Percentiles rank a stretch among this genome's conserved stretches.
Evolutionary conservation across 768 basidiomycete species (phyloP).

Genomic region (Russula lepida): DNA sequence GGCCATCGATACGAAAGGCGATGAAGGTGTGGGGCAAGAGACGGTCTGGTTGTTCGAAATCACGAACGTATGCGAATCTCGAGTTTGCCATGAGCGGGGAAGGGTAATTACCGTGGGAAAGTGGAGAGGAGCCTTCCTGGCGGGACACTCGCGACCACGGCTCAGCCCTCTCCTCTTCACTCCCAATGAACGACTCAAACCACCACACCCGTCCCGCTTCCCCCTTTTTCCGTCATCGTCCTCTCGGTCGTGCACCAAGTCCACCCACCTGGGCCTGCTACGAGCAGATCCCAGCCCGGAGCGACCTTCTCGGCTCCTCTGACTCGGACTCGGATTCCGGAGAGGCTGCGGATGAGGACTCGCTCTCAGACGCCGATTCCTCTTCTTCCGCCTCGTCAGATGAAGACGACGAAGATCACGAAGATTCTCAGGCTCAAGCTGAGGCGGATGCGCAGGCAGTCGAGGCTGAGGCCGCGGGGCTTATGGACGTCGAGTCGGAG

Average conservation of each 20-base stretch:
- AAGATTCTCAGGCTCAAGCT: conserved; percentile 18
- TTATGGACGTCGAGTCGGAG: conserved; percentile 24
- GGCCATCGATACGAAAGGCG: conserved; percentile 84
- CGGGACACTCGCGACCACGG: neutral
- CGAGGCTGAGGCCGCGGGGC: conserved; percentile 26
- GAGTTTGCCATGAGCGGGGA: conserved; percentile 69
- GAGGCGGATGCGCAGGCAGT: conserved; percentile 25
- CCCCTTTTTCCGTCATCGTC: conserved; percentile 56
- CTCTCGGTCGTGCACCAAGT: conserved; percentile 71
- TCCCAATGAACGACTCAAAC: neutral
- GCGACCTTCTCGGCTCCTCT: conserved; percentile 26
- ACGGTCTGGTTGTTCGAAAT: conserved; percentile 82
- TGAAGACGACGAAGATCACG: conserved; percentile 9
- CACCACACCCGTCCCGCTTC: conserved; percentile 20
- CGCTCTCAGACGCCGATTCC: conserved; percentile 27
- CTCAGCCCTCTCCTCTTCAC: neutral
- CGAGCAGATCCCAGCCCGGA: conserved; percentile 58
- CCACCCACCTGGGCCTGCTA: conserved; percentile 88
- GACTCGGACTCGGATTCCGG: conserved; percentile 26
- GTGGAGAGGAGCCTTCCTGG: neutral
- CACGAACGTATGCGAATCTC: conserved; percentile 85
- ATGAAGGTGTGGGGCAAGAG: conserved; percentile 79
- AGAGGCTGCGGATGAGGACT: conserved; percentile 14
- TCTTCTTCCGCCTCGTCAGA: conserved; percentile 18
- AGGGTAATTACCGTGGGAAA: conserved; percentile 15